These are phyloP conservation scores for Dentipellis sp. DNA, from an alignment of 768 basidiomycete genomes.

Conservation along the genomic window DNA sequence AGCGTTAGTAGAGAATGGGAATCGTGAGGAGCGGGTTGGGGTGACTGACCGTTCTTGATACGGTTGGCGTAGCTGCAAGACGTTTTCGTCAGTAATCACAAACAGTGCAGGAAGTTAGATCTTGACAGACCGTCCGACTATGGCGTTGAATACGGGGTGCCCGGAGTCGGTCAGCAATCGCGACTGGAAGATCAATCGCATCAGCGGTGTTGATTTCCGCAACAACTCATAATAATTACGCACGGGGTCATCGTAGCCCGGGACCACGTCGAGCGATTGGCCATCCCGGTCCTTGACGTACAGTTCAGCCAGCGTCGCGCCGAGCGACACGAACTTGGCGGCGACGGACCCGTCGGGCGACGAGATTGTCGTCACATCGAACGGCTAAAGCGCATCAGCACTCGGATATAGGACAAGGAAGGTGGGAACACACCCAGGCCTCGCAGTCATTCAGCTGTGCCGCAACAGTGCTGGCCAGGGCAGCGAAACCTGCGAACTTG, in stretches of 20 bases:
- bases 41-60: constrained; percentile 35
- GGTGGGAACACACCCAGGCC: background rate
- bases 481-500: background rate
- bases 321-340: constrained; percentile 48
- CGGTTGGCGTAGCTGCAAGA: constrained; percentile 40
- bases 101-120: constrained; percentile 21
- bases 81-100: background rate
- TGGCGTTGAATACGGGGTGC: constrained; percentile 35
- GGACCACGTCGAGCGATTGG: constrained; percentile 37
- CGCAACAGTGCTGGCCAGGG: background rate
- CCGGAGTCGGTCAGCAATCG: constrained; percentile 32
- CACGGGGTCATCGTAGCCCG: constrained; percentile 50
- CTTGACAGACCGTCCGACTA: constrained; percentile 15
- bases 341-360: constrained; percentile 48
- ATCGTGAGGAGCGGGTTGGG: no score
- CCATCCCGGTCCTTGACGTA: constrained; percentile 46
- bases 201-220: background rate
- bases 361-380: constrained; percentile 36
- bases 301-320: constrained; percentile 45
- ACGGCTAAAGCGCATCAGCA: constrained; percentile 26
- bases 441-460: background rate
- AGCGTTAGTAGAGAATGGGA: background rate
- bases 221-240: constrained; percentile 5
- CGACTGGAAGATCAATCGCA: constrained; percentile 19
- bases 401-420: background rate